Percentiles rank a stretch among this genome's conserved stretches.
Evolutionary conservation across 805 yeast genomes (phyloP).

Genomic region (Candida chauliodis): DNA sequence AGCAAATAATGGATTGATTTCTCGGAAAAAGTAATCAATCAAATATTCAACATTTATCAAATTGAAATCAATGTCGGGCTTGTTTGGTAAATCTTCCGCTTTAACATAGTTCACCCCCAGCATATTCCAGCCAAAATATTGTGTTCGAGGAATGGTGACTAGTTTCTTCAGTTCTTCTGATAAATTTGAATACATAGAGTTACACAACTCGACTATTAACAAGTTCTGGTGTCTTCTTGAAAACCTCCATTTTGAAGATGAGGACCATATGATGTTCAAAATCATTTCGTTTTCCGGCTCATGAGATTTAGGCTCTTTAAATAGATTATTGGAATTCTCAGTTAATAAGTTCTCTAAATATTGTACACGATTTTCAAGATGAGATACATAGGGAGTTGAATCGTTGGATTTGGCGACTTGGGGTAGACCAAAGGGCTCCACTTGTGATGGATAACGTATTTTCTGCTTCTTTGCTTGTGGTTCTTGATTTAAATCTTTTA

Average conservation of each 20-base stretch:
- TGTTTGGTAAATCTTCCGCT: conserved; percentile 29
- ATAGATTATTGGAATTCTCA: conserved; percentile 12
- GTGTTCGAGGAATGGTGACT: conserved; percentile 50
- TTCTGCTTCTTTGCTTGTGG: conserved; percentile 13
- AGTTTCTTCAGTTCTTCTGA: conserved; percentile 27
- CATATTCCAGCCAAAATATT: conserved; percentile 65
- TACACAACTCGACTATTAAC: conserved; percentile 38
- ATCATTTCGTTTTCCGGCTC: conserved; percentile 19
- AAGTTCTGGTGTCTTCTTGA: conserved; percentile 45
- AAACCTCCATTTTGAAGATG: conserved; percentile 44
- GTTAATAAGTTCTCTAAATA: conserved; percentile 33
- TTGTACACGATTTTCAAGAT: conserved; percentile 38
- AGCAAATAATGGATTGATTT: conserved; percentile 51
- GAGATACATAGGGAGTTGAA: conserved; percentile 21
- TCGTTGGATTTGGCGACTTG: conserved; percentile 13
- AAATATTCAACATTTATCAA: conserved; percentile 15
- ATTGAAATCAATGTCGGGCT: conserved; percentile 21
- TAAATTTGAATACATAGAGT: conserved; percentile 28
- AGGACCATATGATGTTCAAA: conserved; percentile 16
- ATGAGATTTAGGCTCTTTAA: conserved; percentile 12
- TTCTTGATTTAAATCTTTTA: not conserved
- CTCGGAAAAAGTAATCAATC: conserved; percentile 42
- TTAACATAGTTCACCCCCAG: conserved; percentile 51
- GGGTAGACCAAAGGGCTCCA: conserved; percentile 20
- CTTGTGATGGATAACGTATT: conserved; percentile 6